Conservation (phyloP, 352 stramenopile species). For the Phytophthora fragariaefolia region DNA sequence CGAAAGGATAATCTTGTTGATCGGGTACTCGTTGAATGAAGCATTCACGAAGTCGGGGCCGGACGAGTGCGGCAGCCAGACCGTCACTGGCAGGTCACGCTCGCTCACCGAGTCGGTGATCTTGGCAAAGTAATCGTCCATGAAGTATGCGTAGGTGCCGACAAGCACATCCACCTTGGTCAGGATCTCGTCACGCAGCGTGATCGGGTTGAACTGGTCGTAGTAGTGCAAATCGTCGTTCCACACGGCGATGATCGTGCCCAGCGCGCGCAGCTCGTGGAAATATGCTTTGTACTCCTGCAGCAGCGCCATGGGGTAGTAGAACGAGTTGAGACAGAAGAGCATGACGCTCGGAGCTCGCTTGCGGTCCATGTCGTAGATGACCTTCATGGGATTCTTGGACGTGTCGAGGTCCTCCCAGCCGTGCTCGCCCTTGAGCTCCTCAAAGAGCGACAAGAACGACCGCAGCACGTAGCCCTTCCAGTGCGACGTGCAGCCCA, state of each 20-base stretch:
- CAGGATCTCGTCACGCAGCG: conserved; percentile 68
- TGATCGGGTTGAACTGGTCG: conserved; percentile 73
- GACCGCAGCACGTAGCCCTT: conserved; percentile 70
- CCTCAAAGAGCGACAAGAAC: conserved; percentile 71
- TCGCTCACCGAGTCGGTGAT: conserved; percentile 54
- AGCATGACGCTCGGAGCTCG: conserved; percentile 71
- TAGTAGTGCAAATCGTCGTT: conserved; percentile 85
- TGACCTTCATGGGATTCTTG: conserved; percentile 58
- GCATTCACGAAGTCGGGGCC: conserved; percentile 64
- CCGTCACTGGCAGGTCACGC: conserved; percentile 63
- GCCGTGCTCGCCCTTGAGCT: conserved; percentile 65
- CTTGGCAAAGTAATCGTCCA: conserved; percentile 79
- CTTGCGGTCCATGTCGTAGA: conserved; percentile 69
- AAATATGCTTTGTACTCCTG: conserved; percentile 73
- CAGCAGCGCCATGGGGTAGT: conserved; percentile 68
- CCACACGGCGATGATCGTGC: conserved; percentile 76
- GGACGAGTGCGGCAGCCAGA: conserved; percentile 77
- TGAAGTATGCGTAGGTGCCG: conserved; percentile 79
- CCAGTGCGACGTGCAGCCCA: conserved; percentile 71
- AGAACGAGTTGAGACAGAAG: conserved; percentile 83
- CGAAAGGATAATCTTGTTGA: conserved; percentile 77
- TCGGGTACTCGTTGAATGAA: conserved; percentile 73
- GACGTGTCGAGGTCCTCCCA: conserved; percentile 71
- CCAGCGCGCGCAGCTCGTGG: conserved; percentile 65
- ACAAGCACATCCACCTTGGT: conserved; percentile 71